These are phyloP conservation scores for Pseudogymnoascus sp. DNA, from an alignment of 2,329 filamentous ascomycete species.

Conservation along the genomic window DNA sequence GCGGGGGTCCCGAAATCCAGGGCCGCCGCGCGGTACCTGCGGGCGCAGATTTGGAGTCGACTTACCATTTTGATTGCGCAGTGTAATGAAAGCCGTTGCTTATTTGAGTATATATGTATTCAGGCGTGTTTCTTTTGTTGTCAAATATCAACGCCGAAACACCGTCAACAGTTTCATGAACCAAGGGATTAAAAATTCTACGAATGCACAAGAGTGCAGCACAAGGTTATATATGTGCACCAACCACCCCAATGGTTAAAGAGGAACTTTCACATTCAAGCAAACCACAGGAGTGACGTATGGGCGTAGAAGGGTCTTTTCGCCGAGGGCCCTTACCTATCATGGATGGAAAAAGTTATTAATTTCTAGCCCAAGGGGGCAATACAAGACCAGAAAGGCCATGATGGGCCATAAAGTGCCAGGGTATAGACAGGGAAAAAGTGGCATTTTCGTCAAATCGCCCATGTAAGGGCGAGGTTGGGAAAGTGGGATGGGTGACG, in stretches of 20 bases:
- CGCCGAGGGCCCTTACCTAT: background rate
- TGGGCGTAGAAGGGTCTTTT: background rate
- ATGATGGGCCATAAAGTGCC: background rate
- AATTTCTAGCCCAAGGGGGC: background rate
- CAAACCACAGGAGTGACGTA: background rate
- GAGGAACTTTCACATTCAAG: slow-evolving; percentile 1
- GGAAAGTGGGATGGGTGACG: slow-evolving; percentile 5
- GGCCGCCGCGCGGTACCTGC: background rate
- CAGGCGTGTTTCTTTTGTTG: background rate
- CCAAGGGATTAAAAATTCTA: background rate
- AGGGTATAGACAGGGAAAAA: background rate
- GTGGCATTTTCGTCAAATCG: background rate
- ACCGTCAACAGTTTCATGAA: background rate
- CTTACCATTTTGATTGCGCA: background rate
- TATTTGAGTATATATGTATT: background rate
- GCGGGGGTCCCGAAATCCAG: background rate
- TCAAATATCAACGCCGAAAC: background rate
- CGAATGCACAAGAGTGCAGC: background rate
- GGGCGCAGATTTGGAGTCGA: background rate
- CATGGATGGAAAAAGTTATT: background rate
- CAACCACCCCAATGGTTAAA: background rate
- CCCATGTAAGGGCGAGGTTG: background rate
- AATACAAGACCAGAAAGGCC: background rate
- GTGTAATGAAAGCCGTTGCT: background rate
- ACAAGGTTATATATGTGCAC: background rate